These are phyloP conservation scores for Jamesozyma jinghongensis DNA, from an alignment of 805 yeast species.

Conservation along the genomic window DNA sequence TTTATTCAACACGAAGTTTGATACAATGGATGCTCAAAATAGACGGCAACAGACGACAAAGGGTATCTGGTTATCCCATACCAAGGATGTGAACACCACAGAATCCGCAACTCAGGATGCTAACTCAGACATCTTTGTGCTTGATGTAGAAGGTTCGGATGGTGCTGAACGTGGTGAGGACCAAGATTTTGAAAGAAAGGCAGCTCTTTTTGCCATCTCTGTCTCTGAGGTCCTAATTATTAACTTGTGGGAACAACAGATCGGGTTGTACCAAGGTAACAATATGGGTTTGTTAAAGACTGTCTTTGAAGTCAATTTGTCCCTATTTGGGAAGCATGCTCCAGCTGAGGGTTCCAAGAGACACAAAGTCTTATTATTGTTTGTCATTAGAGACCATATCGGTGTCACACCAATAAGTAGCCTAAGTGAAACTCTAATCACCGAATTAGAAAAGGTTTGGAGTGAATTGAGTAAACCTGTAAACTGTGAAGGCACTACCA, in stretches of 20 bases:
- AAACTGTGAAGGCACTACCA: slow-evolving; percentile 37
- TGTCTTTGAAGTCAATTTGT: slow-evolving; percentile 88
- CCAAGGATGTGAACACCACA: slow-evolving; percentile 32
- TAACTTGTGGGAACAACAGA: slow-evolving; percentile 95
- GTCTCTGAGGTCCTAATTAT: slow-evolving; percentile 86
- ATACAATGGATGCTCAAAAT: slow-evolving; percentile 77
- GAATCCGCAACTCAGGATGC: slow-evolving; percentile 7
- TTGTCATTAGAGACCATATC: slow-evolving; percentile 87
- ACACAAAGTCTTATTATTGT: slow-evolving; percentile 61
- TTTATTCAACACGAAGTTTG: slow-evolving; percentile 78
- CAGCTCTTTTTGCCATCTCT: slow-evolving; percentile 88
- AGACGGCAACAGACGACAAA: slow-evolving; percentile 85
- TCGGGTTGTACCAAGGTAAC: slow-evolving; percentile 95
- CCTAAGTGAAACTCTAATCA: slow-evolving; percentile 55
- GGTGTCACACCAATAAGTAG: slow-evolving; percentile 77
- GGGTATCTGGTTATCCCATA: slow-evolving; percentile 69
- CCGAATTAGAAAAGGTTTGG: slow-evolving; percentile 78
- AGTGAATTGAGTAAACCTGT: slow-evolving; percentile 62
- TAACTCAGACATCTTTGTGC: slow-evolving; percentile 50
- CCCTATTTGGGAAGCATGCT: slow-evolving; percentile 62
- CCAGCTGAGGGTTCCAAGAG: slow-evolving; percentile 6
- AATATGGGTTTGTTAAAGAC: slow-evolving; percentile 93
- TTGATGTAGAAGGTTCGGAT: slow-evolving; percentile 99
- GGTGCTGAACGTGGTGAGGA: slow-evolving; percentile 98
- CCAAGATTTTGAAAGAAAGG: slow-evolving; percentile 94